Evolutionary conservation across 2,329 filamentous ascomycete genomes (phyloP), one percentile per base, ranked within the genome.

Genomic region (Aaosphaeria arxii): DNA sequence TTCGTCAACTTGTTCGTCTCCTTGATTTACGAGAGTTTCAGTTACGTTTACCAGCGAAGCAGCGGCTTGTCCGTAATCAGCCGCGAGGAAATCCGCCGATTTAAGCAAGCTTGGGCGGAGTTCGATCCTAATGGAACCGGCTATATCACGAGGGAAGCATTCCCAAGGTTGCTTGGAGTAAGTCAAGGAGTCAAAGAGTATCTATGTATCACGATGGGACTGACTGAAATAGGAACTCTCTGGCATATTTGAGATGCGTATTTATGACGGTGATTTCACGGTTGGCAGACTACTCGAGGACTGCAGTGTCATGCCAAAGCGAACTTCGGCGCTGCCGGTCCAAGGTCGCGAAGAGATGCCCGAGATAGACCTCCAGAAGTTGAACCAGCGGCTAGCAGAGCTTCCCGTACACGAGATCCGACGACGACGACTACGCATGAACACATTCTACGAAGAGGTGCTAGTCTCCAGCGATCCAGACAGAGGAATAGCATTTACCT

Each of bases 1-100:
- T 99, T 99, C 64, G 92, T 97, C 65, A 96, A 92, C 64, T 76
- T 99, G 66, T 99, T 99, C 70, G 92, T 99, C 50, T 99, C 94
- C 43, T 84, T 99, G 68, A 99, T 99, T 59, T 99, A 95, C 74
- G 94, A 99, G 75, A 97, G 91, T 72, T 99, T 99, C 79, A 96
- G 91, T 69, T 99, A 99, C 64, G 94, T 99, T 54, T 99, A 97
- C 69, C 95, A 99, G 74, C 84, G 91, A 54, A 96, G 92, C 51
- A 96, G 89, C 63, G 90, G 91, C n/a, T 80, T 96, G 59, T 90
- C 88, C 5, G 87, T 88, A 52, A 87, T 99, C 60, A 95, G 90
- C 61, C 83, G 94, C 55, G 91, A 96, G 60, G 94, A 99, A 69
- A 91, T 97, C 55, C 86, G 94, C 42, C 86, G 92, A 5, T 99